Conservation (phyloP, 306 rosid species). For the Gastrolobium bilobum region DNA sequence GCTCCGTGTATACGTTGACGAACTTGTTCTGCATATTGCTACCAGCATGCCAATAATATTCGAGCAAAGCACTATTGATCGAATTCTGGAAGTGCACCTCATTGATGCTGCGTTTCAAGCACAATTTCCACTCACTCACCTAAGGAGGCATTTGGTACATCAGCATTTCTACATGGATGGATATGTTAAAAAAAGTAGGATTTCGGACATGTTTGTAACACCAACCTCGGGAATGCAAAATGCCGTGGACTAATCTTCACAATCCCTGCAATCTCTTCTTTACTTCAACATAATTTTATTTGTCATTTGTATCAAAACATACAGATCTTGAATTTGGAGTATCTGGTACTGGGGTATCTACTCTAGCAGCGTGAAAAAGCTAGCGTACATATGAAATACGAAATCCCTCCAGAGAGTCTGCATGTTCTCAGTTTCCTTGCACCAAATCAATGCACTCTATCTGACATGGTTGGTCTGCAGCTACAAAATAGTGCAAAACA, state of each 20-base stretch:
- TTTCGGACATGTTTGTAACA: background rate
- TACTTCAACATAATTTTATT: slow-evolving; percentile 3
- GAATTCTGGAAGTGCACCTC: slow-evolving; percentile 2
- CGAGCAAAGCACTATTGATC: background rate
- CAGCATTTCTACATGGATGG: slow-evolving; percentile 3
- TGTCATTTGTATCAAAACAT: background rate
- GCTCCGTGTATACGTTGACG: background rate
- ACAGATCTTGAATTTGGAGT: background rate
- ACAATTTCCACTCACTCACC: slow-evolving; percentile 9
- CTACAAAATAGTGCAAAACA: background rate
- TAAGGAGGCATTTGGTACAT: background rate
- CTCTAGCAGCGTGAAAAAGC: background rate
- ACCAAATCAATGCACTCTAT: slow-evolving; percentile 23
- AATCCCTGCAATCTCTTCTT: background rate
- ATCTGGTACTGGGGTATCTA: background rate
- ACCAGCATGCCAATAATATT: background rate
- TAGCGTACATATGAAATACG: slow-evolving; percentile 16
- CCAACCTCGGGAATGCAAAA: slow-evolving; percentile 9
- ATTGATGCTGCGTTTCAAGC: slow-evolving; percentile 12
- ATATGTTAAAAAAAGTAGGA: background rate
- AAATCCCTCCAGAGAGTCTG: slow-evolving; percentile 14
- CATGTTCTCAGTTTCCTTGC: background rate
- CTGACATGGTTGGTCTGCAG: slow-evolving; percentile 3
- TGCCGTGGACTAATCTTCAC: background rate
- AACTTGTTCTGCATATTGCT: background rate